These are phyloP conservation scores for Tolypocladium amazonense DNA, from an alignment of 2,329 filamentous ascomycete species.

Conservation along the genomic window DNA sequence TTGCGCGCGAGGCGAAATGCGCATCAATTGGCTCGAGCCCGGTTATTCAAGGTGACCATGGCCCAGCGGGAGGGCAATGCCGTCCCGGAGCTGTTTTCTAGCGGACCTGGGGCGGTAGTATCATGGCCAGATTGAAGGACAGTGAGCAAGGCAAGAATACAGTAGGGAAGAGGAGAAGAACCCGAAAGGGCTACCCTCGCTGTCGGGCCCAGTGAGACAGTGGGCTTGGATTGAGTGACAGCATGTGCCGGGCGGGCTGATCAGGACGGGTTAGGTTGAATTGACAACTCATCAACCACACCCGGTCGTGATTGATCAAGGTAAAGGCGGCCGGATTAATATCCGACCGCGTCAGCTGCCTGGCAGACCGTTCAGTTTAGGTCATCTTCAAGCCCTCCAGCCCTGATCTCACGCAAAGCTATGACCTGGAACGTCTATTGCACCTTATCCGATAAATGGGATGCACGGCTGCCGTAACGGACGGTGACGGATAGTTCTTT, in stretches of 20 bases:
- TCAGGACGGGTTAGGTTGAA: background rate
- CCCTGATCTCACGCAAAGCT: no score
- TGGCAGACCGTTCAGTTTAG: no score
- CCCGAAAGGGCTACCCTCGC: background rate
- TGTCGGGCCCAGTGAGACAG: background rate
- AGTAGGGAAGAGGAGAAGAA: background rate
- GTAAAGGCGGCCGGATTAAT: no score
- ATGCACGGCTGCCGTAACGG: no score
- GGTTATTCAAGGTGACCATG: background rate
- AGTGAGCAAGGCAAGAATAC: background rate
- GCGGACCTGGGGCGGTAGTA: background rate
- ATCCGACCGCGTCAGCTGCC: no score
- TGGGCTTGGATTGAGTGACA: background rate
- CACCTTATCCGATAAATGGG: no score
- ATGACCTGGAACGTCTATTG: no score
- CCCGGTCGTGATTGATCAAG: background rate
- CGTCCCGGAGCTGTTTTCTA: background rate
- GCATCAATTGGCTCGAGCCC: background rate
- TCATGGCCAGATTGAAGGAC: background rate
- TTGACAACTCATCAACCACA: background rate
- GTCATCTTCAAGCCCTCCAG: no score
- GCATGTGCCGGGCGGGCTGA: background rate
- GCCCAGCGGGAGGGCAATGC: background rate
- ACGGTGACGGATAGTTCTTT: no score
- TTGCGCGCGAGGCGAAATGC: background rate